These are phyloP conservation scores for Allium fistulosum DNA, from an alignment of 106 monocot genomes.

Conservation along the genomic window DNA sequence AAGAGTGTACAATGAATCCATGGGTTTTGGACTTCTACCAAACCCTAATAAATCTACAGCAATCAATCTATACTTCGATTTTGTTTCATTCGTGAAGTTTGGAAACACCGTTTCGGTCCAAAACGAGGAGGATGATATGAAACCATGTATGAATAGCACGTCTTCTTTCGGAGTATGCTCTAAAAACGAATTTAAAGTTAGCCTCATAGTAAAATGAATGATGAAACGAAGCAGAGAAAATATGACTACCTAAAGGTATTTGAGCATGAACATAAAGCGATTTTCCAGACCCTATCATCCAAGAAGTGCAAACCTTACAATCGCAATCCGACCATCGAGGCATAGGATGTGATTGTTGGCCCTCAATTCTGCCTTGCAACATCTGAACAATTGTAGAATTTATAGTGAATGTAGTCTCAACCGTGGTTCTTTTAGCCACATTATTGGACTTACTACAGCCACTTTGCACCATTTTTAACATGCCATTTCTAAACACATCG, in stretches of 20 bases:
- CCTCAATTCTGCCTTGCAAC: slow-evolving; percentile 66
- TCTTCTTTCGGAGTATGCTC: slow-evolving; percentile 23
- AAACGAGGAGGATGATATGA: slow-evolving; percentile 82
- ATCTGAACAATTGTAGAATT: slow-evolving; percentile 73
- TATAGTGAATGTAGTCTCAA: slow-evolving; percentile 42
- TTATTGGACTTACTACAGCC: no score
- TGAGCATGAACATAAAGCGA: slow-evolving; percentile 51
- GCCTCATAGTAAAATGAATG: background rate
- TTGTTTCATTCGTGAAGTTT: slow-evolving; percentile 36
- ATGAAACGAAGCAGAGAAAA: background rate
- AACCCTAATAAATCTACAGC: slow-evolving; percentile 88
- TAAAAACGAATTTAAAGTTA: background rate
- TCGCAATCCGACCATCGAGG: slow-evolving; percentile 92
- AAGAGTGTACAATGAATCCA: slow-evolving; percentile 79
- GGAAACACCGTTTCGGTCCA: slow-evolving; percentile 96
- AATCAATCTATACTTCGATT: slow-evolving; percentile 45
- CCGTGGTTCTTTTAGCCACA: slow-evolving; percentile 10
- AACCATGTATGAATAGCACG: slow-evolving; percentile 86
- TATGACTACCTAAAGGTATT: slow-evolving; percentile 36
- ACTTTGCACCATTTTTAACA: slow-evolving; percentile 31
- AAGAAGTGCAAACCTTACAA: slow-evolving; percentile 62
- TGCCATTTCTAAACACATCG: slow-evolving; percentile 28
- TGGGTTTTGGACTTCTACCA: slow-evolving; percentile 83
- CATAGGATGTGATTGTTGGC: slow-evolving; percentile 25
- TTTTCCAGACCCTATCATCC: slow-evolving; percentile 25